These are phyloP conservation scores for Ogataea philodendri DNA, from an alignment of 805 yeast species.

Conservation along the genomic window DNA sequence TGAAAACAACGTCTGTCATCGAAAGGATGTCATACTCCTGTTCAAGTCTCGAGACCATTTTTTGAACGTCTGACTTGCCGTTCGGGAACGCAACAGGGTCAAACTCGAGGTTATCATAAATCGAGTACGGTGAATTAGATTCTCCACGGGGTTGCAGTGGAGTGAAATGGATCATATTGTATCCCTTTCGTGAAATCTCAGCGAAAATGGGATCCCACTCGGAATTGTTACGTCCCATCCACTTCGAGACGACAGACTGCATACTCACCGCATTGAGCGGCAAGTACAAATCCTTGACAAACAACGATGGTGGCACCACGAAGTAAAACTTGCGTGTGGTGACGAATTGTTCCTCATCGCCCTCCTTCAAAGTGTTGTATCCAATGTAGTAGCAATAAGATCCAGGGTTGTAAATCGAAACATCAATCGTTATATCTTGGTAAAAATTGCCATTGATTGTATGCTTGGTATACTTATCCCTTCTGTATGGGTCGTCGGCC, in stretches of 20 bases:
- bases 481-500: slow-evolving; percentile 43
- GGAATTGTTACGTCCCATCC: slow-evolving; percentile 63
- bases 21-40: slow-evolving; percentile 62
- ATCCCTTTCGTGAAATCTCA: slow-evolving; percentile 68
- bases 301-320: slow-evolving; percentile 75
- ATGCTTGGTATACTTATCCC: slow-evolving; percentile 54
- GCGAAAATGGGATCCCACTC: slow-evolving; percentile 69
- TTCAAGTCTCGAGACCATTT: slow-evolving; percentile 50
- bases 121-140: slow-evolving; percentile 91
- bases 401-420: slow-evolving; percentile 71
- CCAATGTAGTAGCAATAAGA: slow-evolving; percentile 72
- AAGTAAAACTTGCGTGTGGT: slow-evolving; percentile 67
- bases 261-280: slow-evolving; percentile 77
- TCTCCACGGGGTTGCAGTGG: slow-evolving; percentile 89
- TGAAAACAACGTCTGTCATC: slow-evolving; percentile 89
- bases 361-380: slow-evolving; percentile 40
- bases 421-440: slow-evolving; percentile 56
- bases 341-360: slow-evolving; percentile 30
- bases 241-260: slow-evolving; percentile 85
- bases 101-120: slow-evolving; percentile 77
- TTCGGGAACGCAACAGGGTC: slow-evolving; percentile 63
- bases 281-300: slow-evolving; percentile 51
- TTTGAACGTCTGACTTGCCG: slow-evolving; percentile 50
- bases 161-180: slow-evolving; percentile 95
- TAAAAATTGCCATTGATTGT: slow-evolving; percentile 58